phyloP scores from a whole-genome alignment of 345 rosid genomes.

The Triadica sebifera region DNA sequence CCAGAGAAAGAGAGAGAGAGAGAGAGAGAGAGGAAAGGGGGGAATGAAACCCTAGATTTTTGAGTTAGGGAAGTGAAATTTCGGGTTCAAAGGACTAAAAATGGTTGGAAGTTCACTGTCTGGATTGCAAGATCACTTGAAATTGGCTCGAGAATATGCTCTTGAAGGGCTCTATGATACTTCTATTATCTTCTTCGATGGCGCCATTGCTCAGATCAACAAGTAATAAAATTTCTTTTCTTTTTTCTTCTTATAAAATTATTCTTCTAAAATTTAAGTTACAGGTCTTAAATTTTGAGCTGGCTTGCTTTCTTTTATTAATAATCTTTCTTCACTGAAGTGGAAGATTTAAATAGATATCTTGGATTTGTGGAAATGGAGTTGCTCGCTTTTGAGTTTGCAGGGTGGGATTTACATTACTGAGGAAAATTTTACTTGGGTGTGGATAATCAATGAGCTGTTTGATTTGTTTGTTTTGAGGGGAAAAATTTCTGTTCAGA shows the following conservation, averaged over 20 bases:
- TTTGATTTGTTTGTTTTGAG: neutral
- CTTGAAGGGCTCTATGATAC: constrained; percentile 93
- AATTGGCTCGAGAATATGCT: constrained; percentile 90
- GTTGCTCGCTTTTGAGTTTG: neutral
- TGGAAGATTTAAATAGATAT: neutral
- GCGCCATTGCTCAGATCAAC: constrained; percentile 84
- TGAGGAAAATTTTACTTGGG: neutral
- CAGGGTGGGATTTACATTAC: neutral
- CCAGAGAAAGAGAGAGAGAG: neutral
- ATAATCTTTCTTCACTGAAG: neutral
- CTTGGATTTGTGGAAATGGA: neutral
- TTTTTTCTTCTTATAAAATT: neutral
- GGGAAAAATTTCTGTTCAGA: neutral
- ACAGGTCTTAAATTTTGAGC: neutral
- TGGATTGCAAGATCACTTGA: constrained; percentile 97
- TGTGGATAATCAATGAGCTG: neutral
- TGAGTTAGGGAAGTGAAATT: neutral
- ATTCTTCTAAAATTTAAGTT: neutral
- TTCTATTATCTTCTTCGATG: constrained; percentile 91
- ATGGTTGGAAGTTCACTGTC: constrained; percentile 50
- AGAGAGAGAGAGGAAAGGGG: neutral
- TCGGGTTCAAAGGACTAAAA: neutral
- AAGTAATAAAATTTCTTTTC: constrained; percentile 33
- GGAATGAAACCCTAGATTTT: constrained; percentile 18
- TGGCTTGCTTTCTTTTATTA: neutral